phyloP scores from a whole-genome alignment of 805 yeast genomes.

The Wickerhamomyces canadensis region DNA sequence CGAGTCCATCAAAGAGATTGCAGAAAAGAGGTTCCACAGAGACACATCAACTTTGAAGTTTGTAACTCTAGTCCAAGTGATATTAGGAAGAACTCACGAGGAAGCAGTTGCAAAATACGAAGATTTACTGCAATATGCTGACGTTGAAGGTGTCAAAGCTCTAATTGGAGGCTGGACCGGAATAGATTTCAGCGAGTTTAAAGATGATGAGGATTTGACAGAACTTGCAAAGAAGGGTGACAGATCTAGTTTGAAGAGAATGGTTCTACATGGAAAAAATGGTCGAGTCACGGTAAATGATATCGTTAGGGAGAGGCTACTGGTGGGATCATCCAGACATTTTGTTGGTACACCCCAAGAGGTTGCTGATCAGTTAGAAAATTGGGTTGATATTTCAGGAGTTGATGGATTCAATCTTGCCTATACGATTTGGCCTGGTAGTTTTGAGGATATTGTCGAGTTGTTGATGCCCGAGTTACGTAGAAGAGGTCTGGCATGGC shows the following conservation, averaged over 20 bases:
- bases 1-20: slow-evolving; percentile 28
- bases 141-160: slow-evolving; percentile 37
- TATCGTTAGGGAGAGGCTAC: background rate
- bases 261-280: background rate
- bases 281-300: slow-evolving; percentile 2
- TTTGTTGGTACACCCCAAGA: slow-evolving; percentile 12
- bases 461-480: slow-evolving; percentile 30
- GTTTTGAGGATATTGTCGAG: slow-evolving; percentile 33
- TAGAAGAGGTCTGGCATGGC: slow-evolving; percentile 29
- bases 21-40: slow-evolving; percentile 30
- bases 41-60: slow-evolving; percentile 33
- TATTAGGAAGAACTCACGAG: slow-evolving; percentile 34
- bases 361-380: slow-evolving; percentile 34
- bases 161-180: slow-evolving; percentile 39
- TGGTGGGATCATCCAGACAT: slow-evolving; percentile 1
- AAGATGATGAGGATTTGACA: slow-evolving; percentile 11
- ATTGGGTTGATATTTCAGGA: slow-evolving; percentile 33
- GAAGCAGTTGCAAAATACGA: slow-evolving; percentile 33
- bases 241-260: background rate
- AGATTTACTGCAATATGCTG: slow-evolving; percentile 28
- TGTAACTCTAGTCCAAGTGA: slow-evolving; percentile 30
- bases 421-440: slow-evolving; percentile 31
- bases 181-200: slow-evolving; percentile 26
- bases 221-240: slow-evolving; percentile 16
- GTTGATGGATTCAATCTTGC: slow-evolving; percentile 38